Evolutionary conservation across 108 stramenopile species (phyloP).

Genomic region (Licmophora abbreviata): DNA sequence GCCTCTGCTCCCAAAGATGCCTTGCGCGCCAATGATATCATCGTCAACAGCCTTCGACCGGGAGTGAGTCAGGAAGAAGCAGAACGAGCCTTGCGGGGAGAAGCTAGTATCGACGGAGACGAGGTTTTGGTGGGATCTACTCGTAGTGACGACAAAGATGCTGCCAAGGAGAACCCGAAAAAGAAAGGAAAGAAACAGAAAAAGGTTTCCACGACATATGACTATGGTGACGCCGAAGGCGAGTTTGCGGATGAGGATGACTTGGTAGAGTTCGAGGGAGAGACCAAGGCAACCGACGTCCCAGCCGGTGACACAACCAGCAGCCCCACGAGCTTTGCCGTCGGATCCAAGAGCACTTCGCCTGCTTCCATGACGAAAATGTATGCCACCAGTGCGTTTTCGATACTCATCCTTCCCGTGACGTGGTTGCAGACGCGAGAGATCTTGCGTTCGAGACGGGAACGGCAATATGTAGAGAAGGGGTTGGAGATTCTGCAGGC

Average conservation of each 20-base stretch:
- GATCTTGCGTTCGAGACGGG: slow-evolving; percentile 20
- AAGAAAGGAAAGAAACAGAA: background rate
- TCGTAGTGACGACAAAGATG: slow-evolving; percentile 1
- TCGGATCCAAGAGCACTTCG: background rate
- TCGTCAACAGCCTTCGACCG: slow-evolving; percentile 27
- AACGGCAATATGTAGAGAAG: slow-evolving; percentile 30
- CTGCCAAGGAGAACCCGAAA: slow-evolving; percentile 2
- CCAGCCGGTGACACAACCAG: background rate
- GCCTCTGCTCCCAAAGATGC: too few species aligned
- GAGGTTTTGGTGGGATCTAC: background rate
- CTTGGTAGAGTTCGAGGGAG: background rate
- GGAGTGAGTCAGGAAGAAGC: slow-evolving; percentile 29
- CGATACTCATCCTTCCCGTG: slow-evolving; percentile 19
- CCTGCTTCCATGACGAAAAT: slow-evolving; percentile 5
- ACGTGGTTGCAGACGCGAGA: slow-evolving; percentile 20
- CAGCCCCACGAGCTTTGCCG: background rate
- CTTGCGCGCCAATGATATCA: too few species aligned
- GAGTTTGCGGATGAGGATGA: background rate
- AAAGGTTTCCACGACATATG: background rate
- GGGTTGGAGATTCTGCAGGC: slow-evolving; percentile 28
- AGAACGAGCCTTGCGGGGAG: slow-evolving; percentile 12
- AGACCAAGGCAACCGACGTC: background rate
- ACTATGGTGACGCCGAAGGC: slow-evolving; percentile 5
- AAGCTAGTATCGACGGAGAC: slow-evolving; percentile 1
- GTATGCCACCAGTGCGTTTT: slow-evolving; percentile 14